Evolutionary conservation across 2,329 filamentous ascomycete species (phyloP), one percentile per base, ranked within the genome.

Genomic region (Diplodia corticola): DNA sequence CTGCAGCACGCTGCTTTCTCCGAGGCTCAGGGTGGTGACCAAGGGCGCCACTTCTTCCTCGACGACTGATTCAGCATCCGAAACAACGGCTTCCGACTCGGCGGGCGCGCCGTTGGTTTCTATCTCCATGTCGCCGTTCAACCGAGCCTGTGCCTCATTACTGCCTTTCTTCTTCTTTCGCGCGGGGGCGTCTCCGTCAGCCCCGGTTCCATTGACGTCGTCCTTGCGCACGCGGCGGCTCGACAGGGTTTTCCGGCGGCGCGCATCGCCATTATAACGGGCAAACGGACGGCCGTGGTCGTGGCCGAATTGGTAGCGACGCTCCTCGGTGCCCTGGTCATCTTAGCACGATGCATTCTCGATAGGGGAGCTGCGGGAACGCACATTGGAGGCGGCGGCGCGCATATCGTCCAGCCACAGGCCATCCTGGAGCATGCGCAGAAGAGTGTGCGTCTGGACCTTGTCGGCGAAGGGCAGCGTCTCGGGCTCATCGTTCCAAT

Each of bases 351-450:
- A 30, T 33, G 17, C 17, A 20, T 2, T 20, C 17, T 28, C 46
- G 46, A 60, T 63, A 37, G 48, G 20, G 12, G 24, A 24, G 30
- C 54, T 22, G 44, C 44, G 37, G 26, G 24, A 17, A 66, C 64
- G 33, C 46, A 64, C 57, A 48, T 63, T 68, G 40, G 67, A 68
- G 33, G 64, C 57, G 7, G 64, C 57, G 22, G 77, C 74, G 68
- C 77, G 76, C 66, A 79, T 70, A 67, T 80, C 76, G 70, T 84
- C 82, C 67, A 82, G 78, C 69, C 74, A 78, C 53, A 90, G 78
- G 64, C 87, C 88, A 73, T 89, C 87, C 72, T 89, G 88, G 37
- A 89, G 84, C 63, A 90, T 79, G 51, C 83, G 81, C 53, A 89
- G 80, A 67, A 90, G 80, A 44, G 86, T 84, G 73, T 87, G 84